Base-by-base conservation (phyloP, 2,329 filamentous ascomycete genomes). In the Periconia sp. region DNA sequence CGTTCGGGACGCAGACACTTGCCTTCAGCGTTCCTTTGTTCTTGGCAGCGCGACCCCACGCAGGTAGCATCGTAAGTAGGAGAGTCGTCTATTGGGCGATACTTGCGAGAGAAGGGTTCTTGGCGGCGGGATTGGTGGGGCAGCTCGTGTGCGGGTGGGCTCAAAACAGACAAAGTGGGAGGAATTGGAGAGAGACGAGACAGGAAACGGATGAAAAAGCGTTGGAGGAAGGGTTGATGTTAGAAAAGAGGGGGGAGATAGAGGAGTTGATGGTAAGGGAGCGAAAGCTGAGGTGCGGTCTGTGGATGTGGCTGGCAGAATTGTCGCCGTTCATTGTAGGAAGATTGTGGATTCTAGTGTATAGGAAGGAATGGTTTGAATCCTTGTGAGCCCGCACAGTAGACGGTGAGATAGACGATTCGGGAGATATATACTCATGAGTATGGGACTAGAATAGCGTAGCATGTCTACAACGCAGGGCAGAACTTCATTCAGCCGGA, bases 21-120 rank as follows among this genome's bases (percentile, higher is more conserved):
- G 54, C 52, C 9, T 58, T 56, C 37, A 47, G 47, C 30, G 30
- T 58, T n/a, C 55, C 50, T 13, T 46, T 58, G 6, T 54, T 54
- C 26, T 46, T 58, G 3, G 46, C 48, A 11, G 41, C 48, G 23
- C 19, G 50, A 7, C 15, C 2, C 1, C 47, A 54, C 42, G 11
- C 22, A 3, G 12, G 4, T 5, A 40, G 37, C n/a, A 31, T 45
- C 4, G 22, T 31, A 17, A 44, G 36, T 18, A 28, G 48, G 19
- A 44, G 32, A 21, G 26, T 56, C n/a, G 50, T 56, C 3, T 54
- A 54, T 36, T 51, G 26, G 37, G 24, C 40, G 18, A 12, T 49
- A 21, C 23, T 48, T 12, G 37, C 40, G 35, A 36, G 34, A 29
- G 44, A 51, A 21, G 37, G 34, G 15, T 30, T 32, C 9, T 9